phyloP scores from a whole-genome alignment of 73 alveolate species.

The Symbiodinium natans region DNA sequence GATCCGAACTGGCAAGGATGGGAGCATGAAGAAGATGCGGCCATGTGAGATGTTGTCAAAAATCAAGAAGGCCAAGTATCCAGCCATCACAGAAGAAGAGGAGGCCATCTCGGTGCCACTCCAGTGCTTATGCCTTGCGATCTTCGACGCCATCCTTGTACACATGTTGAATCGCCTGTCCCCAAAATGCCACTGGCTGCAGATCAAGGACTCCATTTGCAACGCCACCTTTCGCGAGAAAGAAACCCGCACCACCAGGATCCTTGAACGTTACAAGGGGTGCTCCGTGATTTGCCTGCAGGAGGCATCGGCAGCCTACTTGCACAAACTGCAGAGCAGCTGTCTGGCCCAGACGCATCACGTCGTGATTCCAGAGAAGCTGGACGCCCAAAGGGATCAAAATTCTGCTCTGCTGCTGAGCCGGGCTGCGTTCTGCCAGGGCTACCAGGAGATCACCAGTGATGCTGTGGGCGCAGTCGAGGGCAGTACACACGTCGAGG shows the following conservation, averaged over 20 bases:
- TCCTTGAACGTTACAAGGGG: slow-evolving; percentile 27
- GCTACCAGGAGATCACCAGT: slow-evolving; percentile 42
- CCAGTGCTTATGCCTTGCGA: slow-evolving; percentile 65
- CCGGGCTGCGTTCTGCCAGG: no score
- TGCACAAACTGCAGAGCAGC: slow-evolving; percentile 45
- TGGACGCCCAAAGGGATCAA: slow-evolving; percentile 83
- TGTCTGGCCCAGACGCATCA: slow-evolving; percentile 1
- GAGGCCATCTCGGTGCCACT: slow-evolving; percentile 85
- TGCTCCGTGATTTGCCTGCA: slow-evolving; percentile 71
- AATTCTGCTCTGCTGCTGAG: slow-evolving; percentile 70
- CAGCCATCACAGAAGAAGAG: slow-evolving; percentile 87
- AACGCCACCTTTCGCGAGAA: slow-evolving; percentile 55
- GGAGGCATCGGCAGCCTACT: slow-evolving; percentile 79
- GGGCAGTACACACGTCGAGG: slow-evolving; percentile 8
- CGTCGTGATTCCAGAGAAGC: not conserved
- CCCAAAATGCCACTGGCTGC: slow-evolving; percentile 81
- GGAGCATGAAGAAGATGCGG: slow-evolving; percentile 84
- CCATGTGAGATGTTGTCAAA: slow-evolving; percentile 84
- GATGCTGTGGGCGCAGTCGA: slow-evolving; percentile 6
- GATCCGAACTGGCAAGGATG: slow-evolving; percentile 76
- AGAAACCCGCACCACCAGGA: slow-evolving; percentile 45
- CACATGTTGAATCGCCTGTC: slow-evolving; percentile 76
- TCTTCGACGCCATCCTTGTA: slow-evolving; percentile 78
- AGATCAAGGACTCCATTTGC: slow-evolving; percentile 43
- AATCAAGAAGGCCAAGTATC: slow-evolving; percentile 89